Evolutionary conservation across 305 asterid species (phyloP).

Genomic region (Fraxinus ornus): DNA sequence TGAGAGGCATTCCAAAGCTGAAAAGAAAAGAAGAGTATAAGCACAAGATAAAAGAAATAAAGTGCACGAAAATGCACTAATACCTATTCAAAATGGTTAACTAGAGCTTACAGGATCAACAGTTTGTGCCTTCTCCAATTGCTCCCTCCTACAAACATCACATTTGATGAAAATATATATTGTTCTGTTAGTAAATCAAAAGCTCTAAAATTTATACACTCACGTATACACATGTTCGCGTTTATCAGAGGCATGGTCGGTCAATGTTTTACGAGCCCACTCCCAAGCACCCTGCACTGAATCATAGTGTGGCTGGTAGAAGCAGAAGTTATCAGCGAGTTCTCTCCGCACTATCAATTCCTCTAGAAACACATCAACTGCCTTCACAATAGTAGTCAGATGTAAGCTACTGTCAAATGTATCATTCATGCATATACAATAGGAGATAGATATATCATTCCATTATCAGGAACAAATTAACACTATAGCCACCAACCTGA

Average conservation of each 20-base stretch:
- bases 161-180: conserved; percentile 2
- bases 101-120: conserved; percentile 69
- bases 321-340: conserved; percentile 95
- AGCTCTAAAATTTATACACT: conserved; percentile 31
- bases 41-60: background rate
- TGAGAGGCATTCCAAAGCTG: conserved; percentile 99
- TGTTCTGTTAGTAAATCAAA: conserved; percentile 11
- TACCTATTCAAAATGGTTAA: background rate
- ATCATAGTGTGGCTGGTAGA: conserved; percentile 85
- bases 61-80: background rate
- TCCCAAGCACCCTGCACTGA: conserved; percentile 93
- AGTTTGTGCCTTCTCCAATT: conserved; percentile 88
- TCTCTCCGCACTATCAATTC: conserved; percentile 92
- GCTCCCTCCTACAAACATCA: conserved; percentile 57
- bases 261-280: conserved; percentile 90
- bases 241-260: conserved; percentile 78
- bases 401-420: background rate
- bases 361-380: conserved; percentile 79
- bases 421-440: background rate
- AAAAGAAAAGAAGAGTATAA: conserved; percentile 20
- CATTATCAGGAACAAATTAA: background rate
- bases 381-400: conserved; percentile 46
- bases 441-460: background rate
- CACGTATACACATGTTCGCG: conserved; percentile 84
- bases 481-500: conserved; percentile 46